Percentiles rank a stretch among this genome's conserved stretches.
Evolutionary conservation across 169 alveolate genomes (phyloP).

Genomic region (Amoebophrya sp.): DNA sequence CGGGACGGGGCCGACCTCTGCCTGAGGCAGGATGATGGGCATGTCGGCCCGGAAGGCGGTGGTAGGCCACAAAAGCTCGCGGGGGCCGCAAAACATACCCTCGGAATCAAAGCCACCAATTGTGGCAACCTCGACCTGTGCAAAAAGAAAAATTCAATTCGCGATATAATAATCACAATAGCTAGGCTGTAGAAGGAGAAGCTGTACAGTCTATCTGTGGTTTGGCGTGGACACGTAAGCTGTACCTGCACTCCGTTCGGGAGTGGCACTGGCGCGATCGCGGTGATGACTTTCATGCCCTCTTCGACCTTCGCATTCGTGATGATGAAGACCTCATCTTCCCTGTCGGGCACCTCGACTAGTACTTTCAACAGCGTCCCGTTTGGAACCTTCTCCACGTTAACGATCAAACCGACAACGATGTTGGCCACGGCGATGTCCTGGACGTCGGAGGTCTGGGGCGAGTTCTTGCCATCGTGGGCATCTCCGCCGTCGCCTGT

Average conservation of each 20-base stretch:
- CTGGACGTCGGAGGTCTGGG: background rate
- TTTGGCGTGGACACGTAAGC: background rate
- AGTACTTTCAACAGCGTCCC: background rate
- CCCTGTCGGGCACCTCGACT: background rate
- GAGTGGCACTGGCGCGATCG: background rate
- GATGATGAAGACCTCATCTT: background rate
- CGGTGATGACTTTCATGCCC: background rate
- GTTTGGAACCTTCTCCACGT: background rate
- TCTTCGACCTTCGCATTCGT: background rate
- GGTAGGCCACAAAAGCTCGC: background rate
- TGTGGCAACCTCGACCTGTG: background rate
- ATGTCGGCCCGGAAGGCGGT: background rate
- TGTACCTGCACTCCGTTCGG: background rate
- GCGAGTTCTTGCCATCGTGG: background rate
- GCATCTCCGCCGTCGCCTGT: background rate
- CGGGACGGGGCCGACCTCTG: background rate
- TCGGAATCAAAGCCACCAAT: background rate
- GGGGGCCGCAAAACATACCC: background rate
- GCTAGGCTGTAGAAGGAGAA: background rate
- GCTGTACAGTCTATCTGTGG: background rate
- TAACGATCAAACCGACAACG: background rate
- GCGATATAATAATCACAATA: too few relatives aligned
- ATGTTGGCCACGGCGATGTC: background rate
- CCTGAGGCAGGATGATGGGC: background rate
- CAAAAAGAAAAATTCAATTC: background rate